Base-by-base conservation (phyloP, 108 stramenopile genomes). In the Fragilariopsis cylindrus region DNA sequence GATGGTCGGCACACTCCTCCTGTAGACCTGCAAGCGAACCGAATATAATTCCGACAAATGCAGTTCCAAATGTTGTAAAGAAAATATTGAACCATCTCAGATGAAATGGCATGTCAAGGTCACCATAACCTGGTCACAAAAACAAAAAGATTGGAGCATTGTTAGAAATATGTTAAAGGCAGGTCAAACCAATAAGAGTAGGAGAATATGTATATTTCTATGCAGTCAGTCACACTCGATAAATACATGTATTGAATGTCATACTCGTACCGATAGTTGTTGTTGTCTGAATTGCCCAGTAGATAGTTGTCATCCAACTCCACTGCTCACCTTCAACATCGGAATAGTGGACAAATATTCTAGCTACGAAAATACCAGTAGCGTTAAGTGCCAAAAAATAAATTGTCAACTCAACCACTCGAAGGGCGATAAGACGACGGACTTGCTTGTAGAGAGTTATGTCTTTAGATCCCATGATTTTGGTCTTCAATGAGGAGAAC, bases 261-360 rank as follows among this genome's bases (percentile, higher is more conserved):
- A 9, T 3, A 7, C 16, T 48, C 73, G 73, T 76, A 84, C 72
- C 68, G 48, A 83, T 76, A 47, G 78, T 76, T 8, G 75, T 82
- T 2, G 73, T 70, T 7, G 80, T 84, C 50, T 86, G 86, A 21
- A 84, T 76, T 2, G 83, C 81, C 86, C 86, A 87, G 50, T 87
- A 87, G 3, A 87, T 71, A 4, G 83, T 75, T 57, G 81, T 76
- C 83, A 87, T 84, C 83, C 81, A 87, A 48, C 48, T 71, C 80
- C 81, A 80, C 6, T 72, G 21, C 2, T 60, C 45, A 15, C 41
- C 64, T 41, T 81, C 77, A 4, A 30, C 57, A 21, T 79, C 83
- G 9, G 73, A 39, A 3, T 42, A n/a, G 21, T 44, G 45, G 19
- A 83, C 48, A 39, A 73, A 76, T 16, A 78, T 49, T 40, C 56